Evolutionary conservation across 352 stramenopile species (phyloP).

Genomic region (Blastocystis sp.): DNA sequence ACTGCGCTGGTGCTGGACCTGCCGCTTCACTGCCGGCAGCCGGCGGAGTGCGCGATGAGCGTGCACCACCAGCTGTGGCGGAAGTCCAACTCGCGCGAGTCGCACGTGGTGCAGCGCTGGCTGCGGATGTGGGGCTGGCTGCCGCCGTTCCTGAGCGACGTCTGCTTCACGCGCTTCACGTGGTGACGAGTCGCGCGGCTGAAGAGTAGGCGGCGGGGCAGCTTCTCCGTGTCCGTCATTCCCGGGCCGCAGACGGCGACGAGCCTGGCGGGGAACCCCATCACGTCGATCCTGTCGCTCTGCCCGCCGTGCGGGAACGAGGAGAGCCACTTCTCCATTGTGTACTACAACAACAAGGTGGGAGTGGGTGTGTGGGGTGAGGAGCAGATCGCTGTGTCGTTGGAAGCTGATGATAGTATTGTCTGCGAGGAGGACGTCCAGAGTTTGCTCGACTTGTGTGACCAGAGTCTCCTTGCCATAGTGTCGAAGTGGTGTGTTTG

Average conservation of each 20-base stretch:
- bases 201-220: conserved; percentile 31
- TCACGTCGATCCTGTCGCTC: conserved; percentile 43
- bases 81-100: conserved; percentile 22
- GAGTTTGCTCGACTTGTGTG: conserved; percentile 27
- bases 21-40: background rate
- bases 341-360: conserved; percentile 61
- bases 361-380: background rate
- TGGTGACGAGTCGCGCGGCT: background rate
- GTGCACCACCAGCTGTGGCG: conserved; percentile 55
- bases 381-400: conserved; percentile 4
- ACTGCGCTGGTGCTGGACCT: conserved; percentile 31
- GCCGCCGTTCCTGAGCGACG: conserved; percentile 21
- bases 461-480: conserved; percentile 8
- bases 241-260: conserved; percentile 5
- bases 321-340: conserved; percentile 42
- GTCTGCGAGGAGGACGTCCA: conserved; percentile 12
- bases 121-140: conserved; percentile 51
- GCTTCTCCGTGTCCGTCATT: conserved; percentile 48
- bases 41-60: conserved; percentile 46
- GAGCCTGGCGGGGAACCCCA: conserved; percentile 17
- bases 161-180: conserved; percentile 46
- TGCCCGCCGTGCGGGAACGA: conserved; percentile 31
- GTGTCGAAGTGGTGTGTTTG: background rate
- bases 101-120: conserved; percentile 28
- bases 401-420: conserved; percentile 18